phyloP scores from a whole-genome alignment of 352 stramenopile species.

The Globisporangium paroecandrum region DNA sequence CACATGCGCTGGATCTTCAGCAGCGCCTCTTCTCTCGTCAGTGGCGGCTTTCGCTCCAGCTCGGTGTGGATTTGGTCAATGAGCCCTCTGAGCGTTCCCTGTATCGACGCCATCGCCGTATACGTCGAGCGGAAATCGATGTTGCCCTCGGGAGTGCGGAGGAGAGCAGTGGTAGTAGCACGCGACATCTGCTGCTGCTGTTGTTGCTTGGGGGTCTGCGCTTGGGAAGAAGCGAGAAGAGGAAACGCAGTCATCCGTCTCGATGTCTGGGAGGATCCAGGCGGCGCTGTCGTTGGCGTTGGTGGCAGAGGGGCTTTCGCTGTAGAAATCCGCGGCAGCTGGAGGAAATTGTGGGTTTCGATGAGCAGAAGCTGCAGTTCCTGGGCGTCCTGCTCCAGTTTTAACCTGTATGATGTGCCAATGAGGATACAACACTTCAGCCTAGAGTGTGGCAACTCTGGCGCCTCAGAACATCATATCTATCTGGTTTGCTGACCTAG shows the following conservation, averaged over 20 bases:
- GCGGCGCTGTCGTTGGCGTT: not conserved
- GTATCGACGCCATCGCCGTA: conserved; percentile 32
- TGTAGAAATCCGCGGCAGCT: not conserved
- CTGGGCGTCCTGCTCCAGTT: conserved; percentile 59
- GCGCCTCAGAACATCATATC: not conserved
- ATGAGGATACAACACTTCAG: not conserved
- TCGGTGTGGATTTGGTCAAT: conserved; percentile 47
- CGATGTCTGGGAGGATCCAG: not conserved
- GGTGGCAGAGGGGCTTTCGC: not conserved
- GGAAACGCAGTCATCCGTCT: conserved; percentile 1
- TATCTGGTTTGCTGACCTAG: conserved; percentile 25
- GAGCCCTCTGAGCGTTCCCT: conserved; percentile 38
- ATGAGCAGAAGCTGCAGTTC: conserved; percentile 56
- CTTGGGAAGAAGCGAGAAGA: not conserved
- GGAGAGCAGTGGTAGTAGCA: not conserved
- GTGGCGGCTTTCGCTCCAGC: conserved; percentile 32
- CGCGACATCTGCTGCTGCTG: not conserved
- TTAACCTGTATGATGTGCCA: conserved; percentile 28
- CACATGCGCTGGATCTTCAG: conserved; percentile 76
- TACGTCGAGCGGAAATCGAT: conserved; percentile 49
- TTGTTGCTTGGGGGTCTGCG: not conserved
- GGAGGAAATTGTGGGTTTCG: conserved; percentile 42
- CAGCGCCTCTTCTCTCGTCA: conserved; percentile 57
- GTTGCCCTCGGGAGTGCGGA: not conserved
- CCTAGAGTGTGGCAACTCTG: not conserved